Conservation (phyloP, 2,329 filamentous ascomycete genomes). For the Aspergillus sp. region DNA sequence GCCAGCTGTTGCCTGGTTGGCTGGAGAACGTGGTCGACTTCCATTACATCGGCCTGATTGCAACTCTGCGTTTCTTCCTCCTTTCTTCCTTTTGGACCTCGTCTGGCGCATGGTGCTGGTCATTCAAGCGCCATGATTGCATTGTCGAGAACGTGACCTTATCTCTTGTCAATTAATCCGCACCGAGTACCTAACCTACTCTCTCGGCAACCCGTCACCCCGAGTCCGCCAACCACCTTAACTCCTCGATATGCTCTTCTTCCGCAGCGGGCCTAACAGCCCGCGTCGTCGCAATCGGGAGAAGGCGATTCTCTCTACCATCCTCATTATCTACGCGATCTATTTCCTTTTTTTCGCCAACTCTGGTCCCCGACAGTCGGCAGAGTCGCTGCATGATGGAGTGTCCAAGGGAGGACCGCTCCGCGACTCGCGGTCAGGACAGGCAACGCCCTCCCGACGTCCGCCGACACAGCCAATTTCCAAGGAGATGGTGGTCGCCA, state of each 20-base stretch:
- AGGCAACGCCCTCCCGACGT: constrained; percentile 17
- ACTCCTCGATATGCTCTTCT: constrained; percentile 32
- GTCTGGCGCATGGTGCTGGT: background rate
- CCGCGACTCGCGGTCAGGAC: constrained; percentile 15
- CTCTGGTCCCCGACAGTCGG: constrained; percentile 9
- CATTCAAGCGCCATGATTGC: background rate
- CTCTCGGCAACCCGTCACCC: background rate
- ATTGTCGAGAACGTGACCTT: background rate
- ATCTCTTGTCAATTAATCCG: background rate
- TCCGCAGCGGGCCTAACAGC: constrained; percentile 30
- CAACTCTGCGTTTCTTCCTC: background rate
- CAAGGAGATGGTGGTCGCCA: constrained; percentile 39
- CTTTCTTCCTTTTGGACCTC: background rate
- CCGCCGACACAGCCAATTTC: constrained; percentile 13
- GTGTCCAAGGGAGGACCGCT: constrained; percentile 8
- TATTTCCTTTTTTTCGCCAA: constrained; percentile 33
- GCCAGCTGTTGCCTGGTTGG: background rate
- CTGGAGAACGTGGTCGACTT: background rate
- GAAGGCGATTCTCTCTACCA: constrained; percentile 33
- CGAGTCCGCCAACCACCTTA: background rate
- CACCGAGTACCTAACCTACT: background rate
- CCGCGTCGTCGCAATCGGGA: constrained; percentile 33
- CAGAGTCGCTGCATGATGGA: constrained; percentile 10
- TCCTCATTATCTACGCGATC: constrained; percentile 30
- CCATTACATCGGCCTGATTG: background rate